These are phyloP conservation scores for Neonectria punicea DNA, from an alignment of 2,329 filamentous ascomycete genomes.

Conservation along the genomic window DNA sequence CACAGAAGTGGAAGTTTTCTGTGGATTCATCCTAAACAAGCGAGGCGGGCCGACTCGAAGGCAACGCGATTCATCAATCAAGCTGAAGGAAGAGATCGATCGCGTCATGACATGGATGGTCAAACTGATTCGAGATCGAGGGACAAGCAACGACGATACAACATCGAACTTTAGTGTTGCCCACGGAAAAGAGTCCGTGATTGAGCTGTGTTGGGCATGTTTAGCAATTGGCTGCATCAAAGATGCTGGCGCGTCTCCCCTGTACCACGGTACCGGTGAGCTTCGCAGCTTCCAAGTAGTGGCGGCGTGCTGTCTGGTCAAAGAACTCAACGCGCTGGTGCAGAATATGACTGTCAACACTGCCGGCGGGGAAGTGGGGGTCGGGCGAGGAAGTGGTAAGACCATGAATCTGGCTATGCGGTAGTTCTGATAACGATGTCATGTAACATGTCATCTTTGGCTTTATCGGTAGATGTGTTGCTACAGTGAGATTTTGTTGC, in stretches of 20 bases:
- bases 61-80: conserved; percentile 62
- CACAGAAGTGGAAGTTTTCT: conserved; percentile 65
- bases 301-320: conserved; percentile 49
- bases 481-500: too few relatives aligned
- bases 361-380: conserved; percentile 41
- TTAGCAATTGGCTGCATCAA: conserved; percentile 42
- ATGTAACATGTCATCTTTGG: background rate
- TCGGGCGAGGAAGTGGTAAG: conserved; percentile 29
- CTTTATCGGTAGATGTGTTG: too few relatives aligned
- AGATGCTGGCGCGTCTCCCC: background rate
- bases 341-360: conserved; percentile 22
- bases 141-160: conserved; percentile 25
- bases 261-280: conserved; percentile 30
- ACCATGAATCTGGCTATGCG: conserved; percentile 32
- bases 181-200: conserved; percentile 37
- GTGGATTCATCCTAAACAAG: conserved; percentile 65
- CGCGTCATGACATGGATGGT: conserved; percentile 56
- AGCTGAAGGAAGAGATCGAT: conserved; percentile 63
- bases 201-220: conserved; percentile 51
- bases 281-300: conserved; percentile 52
- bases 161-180: conserved; percentile 9
- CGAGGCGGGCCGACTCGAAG: conserved; percentile 59
- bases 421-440: conserved; percentile 7
- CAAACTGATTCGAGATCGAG: conserved; percentile 44
- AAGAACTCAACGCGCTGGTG: conserved; percentile 35